Conservation (phyloP, 2,329 filamentous ascomycete genomes). For the Metarhizium sp. region DNA sequence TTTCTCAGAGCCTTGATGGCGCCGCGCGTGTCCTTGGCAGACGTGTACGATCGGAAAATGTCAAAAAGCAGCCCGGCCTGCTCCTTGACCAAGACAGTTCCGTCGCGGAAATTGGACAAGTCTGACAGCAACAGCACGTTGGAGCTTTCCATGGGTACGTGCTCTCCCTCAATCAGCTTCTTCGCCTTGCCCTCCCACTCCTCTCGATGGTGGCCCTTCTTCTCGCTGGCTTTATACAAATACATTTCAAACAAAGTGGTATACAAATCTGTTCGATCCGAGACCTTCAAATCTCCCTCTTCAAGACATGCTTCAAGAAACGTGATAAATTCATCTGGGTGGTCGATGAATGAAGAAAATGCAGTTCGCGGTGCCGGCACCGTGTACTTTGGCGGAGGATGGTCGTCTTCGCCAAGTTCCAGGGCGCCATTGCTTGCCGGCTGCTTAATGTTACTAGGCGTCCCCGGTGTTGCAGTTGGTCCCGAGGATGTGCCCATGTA, state of each 20-base stretch:
- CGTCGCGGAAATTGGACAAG: conserved; percentile 79
- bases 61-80: conserved; percentile 87
- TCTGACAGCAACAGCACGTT: conserved; percentile 91
- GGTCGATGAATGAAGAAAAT: conserved; percentile 94
- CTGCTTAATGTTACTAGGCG: conserved; percentile 38
- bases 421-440: conserved; percentile 43
- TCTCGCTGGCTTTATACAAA: conserved; percentile 73
- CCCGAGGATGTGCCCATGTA: conserved; percentile 62
- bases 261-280: conserved; percentile 77
- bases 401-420: conserved; percentile 37
- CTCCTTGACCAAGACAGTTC: conserved; percentile 86
- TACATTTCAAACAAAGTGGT: conserved; percentile 99
- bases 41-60: conserved; percentile 93
- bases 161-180: conserved; percentile 70
- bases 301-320: conserved; percentile 85
- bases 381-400: conserved; percentile 52
- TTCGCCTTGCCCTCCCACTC: conserved; percentile 90
- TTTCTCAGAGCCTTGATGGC: conserved; percentile 84
- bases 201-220: conserved; percentile 54
- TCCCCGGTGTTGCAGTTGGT: conserved; percentile 39
- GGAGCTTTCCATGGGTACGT: conserved; percentile 83
- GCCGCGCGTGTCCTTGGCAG: conserved; percentile 81
- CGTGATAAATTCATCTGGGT: conserved; percentile 80
- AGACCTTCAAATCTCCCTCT: conserved; percentile 58
- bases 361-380: conserved; percentile 77